Evolutionary conservation across 1,139 yeast species (phyloP).

Genomic region (Diutina siamensis): DNA sequence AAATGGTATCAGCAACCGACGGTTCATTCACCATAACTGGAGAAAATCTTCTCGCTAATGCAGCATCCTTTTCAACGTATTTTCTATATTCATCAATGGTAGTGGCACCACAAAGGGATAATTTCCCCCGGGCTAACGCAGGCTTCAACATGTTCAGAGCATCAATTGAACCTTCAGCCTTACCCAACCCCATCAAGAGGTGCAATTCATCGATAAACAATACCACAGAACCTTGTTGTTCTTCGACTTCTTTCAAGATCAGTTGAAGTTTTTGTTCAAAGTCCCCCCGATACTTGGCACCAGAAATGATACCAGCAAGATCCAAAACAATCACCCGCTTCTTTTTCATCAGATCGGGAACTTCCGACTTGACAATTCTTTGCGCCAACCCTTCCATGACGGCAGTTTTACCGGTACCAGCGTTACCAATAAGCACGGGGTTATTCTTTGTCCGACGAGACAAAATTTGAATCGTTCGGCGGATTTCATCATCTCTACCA

Average conservation of each 20-base stretch:
- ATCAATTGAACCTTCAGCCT: slow-evolving; percentile 92
- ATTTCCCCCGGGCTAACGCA: slow-evolving; percentile 83
- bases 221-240: slow-evolving; percentile 65
- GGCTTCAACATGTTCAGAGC: slow-evolving; percentile 92
- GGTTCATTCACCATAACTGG: slow-evolving; percentile 85
- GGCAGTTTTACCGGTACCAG: slow-evolving; percentile 97
- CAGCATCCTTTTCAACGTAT: slow-evolving; percentile 87
- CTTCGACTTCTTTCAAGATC: slow-evolving; percentile 80
- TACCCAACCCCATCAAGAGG: slow-evolving; percentile 82
- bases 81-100: slow-evolving; percentile 79
- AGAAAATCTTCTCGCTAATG: slow-evolving; percentile 84
- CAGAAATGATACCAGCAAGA: slow-evolving; percentile 80
- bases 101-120: slow-evolving; percentile 95
- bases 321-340: slow-evolving; percentile 78
- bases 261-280: slow-evolving; percentile 82
- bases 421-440: slow-evolving; percentile 88
- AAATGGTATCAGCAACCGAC: slow-evolving; percentile 82
- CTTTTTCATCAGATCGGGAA: slow-evolving; percentile 85
- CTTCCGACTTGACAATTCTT: slow-evolving; percentile 80
- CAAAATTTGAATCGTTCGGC: slow-evolving; percentile 82
- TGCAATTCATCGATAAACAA: slow-evolving; percentile 91
- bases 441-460: slow-evolving; percentile 90
- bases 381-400: slow-evolving; percentile 95
- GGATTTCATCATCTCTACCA: slow-evolving; percentile 91
- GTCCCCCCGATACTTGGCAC: slow-evolving; percentile 92